Evolutionary conservation across 2,329 filamentous ascomycete species (phyloP).

Genomic region (Hymenoscyphus salicellus): DNA sequence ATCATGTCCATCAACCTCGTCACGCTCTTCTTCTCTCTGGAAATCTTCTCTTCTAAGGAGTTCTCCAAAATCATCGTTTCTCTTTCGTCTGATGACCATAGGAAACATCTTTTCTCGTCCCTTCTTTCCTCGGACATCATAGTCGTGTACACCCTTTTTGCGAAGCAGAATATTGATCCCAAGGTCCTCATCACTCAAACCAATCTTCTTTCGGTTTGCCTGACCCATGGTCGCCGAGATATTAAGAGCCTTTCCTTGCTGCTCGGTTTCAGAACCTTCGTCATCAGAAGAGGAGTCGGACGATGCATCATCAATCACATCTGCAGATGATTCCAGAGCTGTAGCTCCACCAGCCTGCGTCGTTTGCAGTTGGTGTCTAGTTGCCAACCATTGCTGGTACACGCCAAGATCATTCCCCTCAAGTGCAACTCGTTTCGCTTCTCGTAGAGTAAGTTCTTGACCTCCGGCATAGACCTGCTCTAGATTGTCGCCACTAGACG

Average conservation of each 20-base stretch:
- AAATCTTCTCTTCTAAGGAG: slow-evolving; percentile 92
- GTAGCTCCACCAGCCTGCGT: slow-evolving; percentile 70
- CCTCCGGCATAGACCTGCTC: slow-evolving; percentile 67
- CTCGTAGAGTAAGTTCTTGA: slow-evolving; percentile 57
- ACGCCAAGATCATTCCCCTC: slow-evolving; percentile 72
- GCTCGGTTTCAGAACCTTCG: slow-evolving; percentile 83
- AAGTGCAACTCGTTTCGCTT: slow-evolving; percentile 62
- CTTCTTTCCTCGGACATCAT: slow-evolving; percentile 85
- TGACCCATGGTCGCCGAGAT: slow-evolving; percentile 82
- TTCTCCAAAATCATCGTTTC: slow-evolving; percentile 89
- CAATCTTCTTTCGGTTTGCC: slow-evolving; percentile 78
- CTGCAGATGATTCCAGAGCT: slow-evolving; percentile 64
- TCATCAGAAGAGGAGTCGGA: slow-evolving; percentile 83
- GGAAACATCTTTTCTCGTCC: slow-evolving; percentile 92
- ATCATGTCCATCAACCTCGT: slow-evolving; percentile 67
- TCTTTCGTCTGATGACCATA: slow-evolving; percentile 72
- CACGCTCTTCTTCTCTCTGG: slow-evolving; percentile 85
- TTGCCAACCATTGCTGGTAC: slow-evolving; percentile 91
- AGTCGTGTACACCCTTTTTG: slow-evolving; percentile 88
- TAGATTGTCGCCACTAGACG: slow-evolving; percentile 53
- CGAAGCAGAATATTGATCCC: slow-evolving; percentile 88
- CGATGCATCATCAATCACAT: slow-evolving; percentile 76
- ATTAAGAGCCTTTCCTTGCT: slow-evolving; percentile 88
- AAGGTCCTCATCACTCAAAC: slow-evolving; percentile 82
- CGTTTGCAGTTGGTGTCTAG: slow-evolving; percentile 81